These are phyloP conservation scores for Solanum bulbocastanum DNA, from an alignment of 257 asterid genomes.

Conservation along the genomic window DNA sequence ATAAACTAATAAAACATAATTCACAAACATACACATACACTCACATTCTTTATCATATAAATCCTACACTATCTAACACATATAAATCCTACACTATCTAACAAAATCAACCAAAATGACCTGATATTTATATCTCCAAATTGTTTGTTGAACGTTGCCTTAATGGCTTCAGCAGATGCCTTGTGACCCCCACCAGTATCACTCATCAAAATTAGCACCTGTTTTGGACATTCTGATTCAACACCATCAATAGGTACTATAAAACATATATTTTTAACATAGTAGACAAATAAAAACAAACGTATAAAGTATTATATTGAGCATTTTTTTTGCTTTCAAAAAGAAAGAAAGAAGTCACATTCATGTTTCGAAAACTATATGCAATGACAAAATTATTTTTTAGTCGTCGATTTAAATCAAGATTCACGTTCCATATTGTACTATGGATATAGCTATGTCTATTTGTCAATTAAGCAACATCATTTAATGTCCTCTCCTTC, in stretches of 20 bases:
- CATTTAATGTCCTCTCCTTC: no score
- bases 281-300: no score
- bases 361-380: neutral
- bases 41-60: neutral
- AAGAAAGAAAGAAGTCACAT: neutral
- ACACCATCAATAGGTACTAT: conserved; percentile 12
- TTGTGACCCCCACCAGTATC: conserved; percentile 97
- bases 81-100: neutral
- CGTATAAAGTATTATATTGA: no score
- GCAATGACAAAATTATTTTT: neutral
- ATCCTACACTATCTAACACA: neutral
- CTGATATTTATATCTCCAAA: conserved; percentile 77
- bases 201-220: conserved; percentile 87
- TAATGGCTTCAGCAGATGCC: conserved; percentile 98
- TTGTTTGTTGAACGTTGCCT: conserved; percentile 63
- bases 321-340: neutral
- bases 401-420: no score
- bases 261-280: no score
- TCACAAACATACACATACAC: neutral
- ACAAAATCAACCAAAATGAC: conserved; percentile 10
- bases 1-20: neutral
- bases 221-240: conserved; percentile 37
- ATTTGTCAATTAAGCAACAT: neutral
- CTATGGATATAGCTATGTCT: neutral
- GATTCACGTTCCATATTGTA: neutral